Evolutionary conservation across 2,329 filamentous ascomycete species (phyloP).

Genomic region (Graphium sp.): DNA sequence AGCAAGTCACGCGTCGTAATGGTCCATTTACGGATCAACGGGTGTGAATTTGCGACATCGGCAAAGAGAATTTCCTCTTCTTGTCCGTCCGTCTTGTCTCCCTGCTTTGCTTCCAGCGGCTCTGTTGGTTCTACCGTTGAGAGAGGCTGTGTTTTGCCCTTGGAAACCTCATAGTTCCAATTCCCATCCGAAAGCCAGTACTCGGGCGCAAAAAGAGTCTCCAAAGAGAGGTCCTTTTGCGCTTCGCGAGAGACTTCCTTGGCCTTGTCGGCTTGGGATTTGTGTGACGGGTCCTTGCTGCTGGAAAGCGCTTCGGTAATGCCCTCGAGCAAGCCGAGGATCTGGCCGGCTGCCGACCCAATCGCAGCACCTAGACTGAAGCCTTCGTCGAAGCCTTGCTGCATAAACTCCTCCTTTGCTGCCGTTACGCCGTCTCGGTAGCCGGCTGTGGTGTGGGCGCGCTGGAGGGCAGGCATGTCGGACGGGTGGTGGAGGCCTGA

Average conservation of each 20-base stretch:
- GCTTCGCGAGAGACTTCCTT: conserved; percentile 29
- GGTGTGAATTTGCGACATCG: conserved; percentile 51
- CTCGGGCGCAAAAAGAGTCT: conserved; percentile 44
- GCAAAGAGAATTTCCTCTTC: conserved; percentile 34
- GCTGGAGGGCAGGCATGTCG: conserved; percentile 59
- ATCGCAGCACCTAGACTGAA: conserved; percentile 72
- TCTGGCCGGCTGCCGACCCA: conserved; percentile 54
- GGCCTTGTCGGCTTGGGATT: too few relatives aligned
- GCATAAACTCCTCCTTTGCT: conserved; percentile 62
- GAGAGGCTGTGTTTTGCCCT: too few relatives aligned
- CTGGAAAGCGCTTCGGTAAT: conserved; percentile 32
- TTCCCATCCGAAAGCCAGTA: conserved; percentile 56
- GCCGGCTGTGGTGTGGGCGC: conserved; percentile 66
- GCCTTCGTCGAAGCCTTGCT: conserved; percentile 82
- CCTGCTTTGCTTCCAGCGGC: conserved; percentile 9
- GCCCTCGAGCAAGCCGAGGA: conserved; percentile 65
- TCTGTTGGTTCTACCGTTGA: too few relatives aligned
- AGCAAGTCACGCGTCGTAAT: too few relatives aligned
- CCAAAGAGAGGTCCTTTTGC: conserved; percentile 39
- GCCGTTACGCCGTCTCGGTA: conserved; percentile 75
- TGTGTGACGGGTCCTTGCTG: conserved; percentile 9
- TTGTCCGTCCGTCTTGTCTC: conserved; percentile 15
- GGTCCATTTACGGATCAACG: conserved; percentile 47
- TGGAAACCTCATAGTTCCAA: conserved; percentile 48
- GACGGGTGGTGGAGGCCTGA: conserved; percentile 28